Percentiles rank a stretch among this genome's conserved stretches.
Evolutionary conservation across 129 eudicot species (phyloP).

Genomic region (Deinandra increscens): DNA sequence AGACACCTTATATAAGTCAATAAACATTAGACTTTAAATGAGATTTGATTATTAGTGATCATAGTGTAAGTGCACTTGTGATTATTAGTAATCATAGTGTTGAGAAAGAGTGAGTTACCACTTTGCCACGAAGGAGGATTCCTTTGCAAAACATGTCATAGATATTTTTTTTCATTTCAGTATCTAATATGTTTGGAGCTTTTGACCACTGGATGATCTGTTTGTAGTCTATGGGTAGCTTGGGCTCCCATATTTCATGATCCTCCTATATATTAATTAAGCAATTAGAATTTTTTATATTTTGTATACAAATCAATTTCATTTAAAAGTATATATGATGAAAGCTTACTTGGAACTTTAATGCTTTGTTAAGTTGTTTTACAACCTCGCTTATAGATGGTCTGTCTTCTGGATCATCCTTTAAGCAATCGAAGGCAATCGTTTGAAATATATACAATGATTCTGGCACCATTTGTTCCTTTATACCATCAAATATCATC

Average conservation of each 20-base stretch:
- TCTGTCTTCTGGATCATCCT: not conserved
- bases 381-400: not conserved
- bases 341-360: constrained; percentile 7
- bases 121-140: constrained; percentile 12
- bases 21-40: too few relatives aligned
- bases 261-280: not conserved
- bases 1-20: not conserved
- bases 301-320: not conserved
- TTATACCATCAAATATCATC: not conserved
- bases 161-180: not conserved
- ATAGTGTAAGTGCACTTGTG: too few relatives aligned
- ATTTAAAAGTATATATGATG: too few relatives aligned
- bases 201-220: not conserved
- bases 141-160: constrained; percentile 9
- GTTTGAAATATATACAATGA: not conserved
- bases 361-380: not conserved
- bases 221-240: constrained; percentile 6
- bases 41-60: too few relatives aligned
- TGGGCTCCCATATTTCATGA: not conserved
- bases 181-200: too few relatives aligned
- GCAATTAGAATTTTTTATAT: not conserved
- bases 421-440: not conserved
- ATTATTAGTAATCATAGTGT: too few relatives aligned
- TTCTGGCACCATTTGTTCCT: not conserved
- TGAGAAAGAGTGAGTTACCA: not conserved